Conservation (phyloP, 352 stramenopile species). For the Phytophthora pluvialis region DNA sequence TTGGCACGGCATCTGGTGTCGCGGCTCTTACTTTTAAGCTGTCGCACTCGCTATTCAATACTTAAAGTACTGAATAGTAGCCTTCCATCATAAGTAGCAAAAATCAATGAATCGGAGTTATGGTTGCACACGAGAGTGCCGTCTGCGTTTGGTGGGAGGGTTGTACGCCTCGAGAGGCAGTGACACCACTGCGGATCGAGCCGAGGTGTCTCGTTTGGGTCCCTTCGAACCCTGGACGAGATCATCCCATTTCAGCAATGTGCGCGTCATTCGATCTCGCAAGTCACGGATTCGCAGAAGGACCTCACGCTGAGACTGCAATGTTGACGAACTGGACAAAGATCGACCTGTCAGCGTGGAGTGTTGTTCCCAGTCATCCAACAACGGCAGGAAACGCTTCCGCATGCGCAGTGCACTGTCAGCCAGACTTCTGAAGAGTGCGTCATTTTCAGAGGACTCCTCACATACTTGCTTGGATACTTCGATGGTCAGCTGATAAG, state of each 20-base stretch:
- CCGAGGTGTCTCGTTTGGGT: conserved; percentile 3
- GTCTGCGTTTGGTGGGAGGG: conserved; percentile 25
- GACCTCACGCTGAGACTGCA: conserved; percentile 28
- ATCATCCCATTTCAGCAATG: conserved; percentile 51
- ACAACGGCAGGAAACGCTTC: conserved; percentile 76
- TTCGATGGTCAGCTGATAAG: conserved; percentile 76
- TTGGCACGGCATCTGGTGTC: background rate
- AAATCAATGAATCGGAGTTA: background rate
- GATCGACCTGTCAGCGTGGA: conserved; percentile 27
- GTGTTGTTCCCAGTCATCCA: conserved; percentile 62
- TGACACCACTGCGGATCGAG: conserved; percentile 31
- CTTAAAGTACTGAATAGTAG: too few species aligned
- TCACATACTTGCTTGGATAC: conserved; percentile 65
- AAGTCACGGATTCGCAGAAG: conserved; percentile 37
- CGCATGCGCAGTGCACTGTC: conserved; percentile 66
- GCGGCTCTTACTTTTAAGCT: background rate
- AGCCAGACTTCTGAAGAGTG: conserved; percentile 57
- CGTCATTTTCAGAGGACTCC: conserved; percentile 71
- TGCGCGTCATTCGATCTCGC: conserved; percentile 40
- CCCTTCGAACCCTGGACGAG: conserved; percentile 34
- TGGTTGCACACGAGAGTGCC: background rate
- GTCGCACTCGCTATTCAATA: too few species aligned
- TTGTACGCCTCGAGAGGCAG: conserved; percentile 45
- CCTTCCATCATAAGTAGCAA: background rate
- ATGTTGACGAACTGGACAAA: background rate